A percentile compares a stretch with the other conserved stretches of the same genome.
Evolutionary conservation across 225 moss, liverwort and hornwort genomes (phyloP).

Genomic region (Physcomitrium patens): DNA sequence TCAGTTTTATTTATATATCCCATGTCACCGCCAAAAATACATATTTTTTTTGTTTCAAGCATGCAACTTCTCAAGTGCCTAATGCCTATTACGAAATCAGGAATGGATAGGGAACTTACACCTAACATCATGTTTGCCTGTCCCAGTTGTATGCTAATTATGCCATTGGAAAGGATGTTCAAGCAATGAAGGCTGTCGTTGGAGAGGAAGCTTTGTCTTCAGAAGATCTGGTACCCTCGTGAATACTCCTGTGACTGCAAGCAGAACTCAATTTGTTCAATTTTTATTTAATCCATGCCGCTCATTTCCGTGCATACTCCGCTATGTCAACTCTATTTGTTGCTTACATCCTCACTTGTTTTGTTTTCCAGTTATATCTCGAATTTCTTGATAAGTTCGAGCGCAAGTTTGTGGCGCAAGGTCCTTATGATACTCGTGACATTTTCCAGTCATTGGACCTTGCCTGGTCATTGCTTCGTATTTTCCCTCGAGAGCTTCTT

Average conservation of each 20-base stretch:
- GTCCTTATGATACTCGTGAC: conserved; percentile 79
- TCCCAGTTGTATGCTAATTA: conserved; percentile 88
- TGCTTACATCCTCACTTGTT: conserved; percentile 2
- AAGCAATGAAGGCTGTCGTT: conserved; percentile 91
- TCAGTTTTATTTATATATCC: not conserved
- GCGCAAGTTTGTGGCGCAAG: conserved; percentile 82
- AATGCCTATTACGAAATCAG: conserved; percentile 55
- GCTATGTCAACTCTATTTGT: not conserved
- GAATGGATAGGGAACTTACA: conserved; percentile 20
- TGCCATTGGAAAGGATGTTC: conserved; percentile 88
- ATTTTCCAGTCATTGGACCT: conserved; percentile 83
- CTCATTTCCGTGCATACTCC: conserved; percentile 43
- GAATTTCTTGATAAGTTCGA: conserved; percentile 84
- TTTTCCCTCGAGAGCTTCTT: conserved; percentile 78
- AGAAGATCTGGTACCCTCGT: conserved; percentile 70
- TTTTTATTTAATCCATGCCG: conserved; percentile 34
- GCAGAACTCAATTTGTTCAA: not conserved
- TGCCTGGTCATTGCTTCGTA: conserved; percentile 80
- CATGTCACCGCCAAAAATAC: not conserved
- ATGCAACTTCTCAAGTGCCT: conserved; percentile 42
- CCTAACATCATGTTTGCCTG: not conserved
- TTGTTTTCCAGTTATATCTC: conserved; percentile 55
- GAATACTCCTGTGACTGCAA: not conserved
- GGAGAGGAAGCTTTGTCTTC: conserved; percentile 87
- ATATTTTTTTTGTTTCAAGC: not conserved